Percentiles rank a stretch among this genome's conserved stretches.
phyloP scores from a whole-genome alignment of 345 rosid species.

The Eucalyptus cloeziana region DNA sequence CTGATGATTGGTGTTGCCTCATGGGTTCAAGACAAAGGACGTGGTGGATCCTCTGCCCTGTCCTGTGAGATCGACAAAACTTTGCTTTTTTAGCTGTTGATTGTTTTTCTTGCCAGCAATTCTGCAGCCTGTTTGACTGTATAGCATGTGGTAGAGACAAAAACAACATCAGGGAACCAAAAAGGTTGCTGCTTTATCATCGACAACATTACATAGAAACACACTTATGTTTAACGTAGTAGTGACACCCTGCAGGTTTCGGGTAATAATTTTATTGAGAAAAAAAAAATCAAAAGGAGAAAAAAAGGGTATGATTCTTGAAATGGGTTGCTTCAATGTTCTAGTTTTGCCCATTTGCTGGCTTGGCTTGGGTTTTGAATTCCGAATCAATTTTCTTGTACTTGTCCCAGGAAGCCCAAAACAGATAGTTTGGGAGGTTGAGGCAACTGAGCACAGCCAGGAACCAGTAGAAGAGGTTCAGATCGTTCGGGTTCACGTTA shows the following conservation, averaged over 20 bases:
- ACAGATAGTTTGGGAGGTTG: slow-evolving; percentile 38
- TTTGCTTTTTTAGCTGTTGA: background rate
- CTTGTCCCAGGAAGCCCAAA: slow-evolving; percentile 50
- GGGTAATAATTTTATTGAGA: background rate
- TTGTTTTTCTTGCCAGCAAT: background rate
- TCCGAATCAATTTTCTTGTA: slow-evolving; percentile 8
- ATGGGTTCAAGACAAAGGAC: background rate
- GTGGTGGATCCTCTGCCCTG: background rate
- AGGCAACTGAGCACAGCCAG: slow-evolving; percentile 43
- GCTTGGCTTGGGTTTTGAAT: background rate
- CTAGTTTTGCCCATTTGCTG: background rate
- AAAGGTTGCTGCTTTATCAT: background rate
- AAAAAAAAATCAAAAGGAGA: background rate
- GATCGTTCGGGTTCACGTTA: slow-evolving; percentile 37
- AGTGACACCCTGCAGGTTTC: background rate
- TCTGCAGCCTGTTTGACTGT: background rate
- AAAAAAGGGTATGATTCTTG: background rate
- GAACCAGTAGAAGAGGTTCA: slow-evolving; percentile 65
- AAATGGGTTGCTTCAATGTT: background rate
- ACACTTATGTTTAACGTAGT: background rate
- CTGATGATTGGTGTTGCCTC: background rate
- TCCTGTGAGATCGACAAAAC: accelerated
- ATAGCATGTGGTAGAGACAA: background rate
- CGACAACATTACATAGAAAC: background rate
- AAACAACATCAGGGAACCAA: background rate